Conservation (phyloP, 2,329 filamentous ascomycete species). For the Hirsutella minnesotensis region DNA sequence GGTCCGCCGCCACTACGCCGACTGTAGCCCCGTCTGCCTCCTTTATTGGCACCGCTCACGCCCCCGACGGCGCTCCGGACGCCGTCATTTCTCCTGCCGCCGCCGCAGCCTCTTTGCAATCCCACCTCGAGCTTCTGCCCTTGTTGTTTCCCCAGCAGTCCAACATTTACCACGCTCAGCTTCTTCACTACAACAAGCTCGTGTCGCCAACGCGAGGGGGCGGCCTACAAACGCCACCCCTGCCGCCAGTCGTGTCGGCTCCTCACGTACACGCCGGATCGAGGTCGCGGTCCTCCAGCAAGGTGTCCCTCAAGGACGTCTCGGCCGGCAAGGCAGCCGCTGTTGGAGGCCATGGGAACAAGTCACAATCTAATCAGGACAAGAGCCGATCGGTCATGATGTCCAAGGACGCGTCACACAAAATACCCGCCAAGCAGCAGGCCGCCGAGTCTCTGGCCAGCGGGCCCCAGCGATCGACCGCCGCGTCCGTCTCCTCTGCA, state of each 20-base stretch:
- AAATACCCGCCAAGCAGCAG: slow-evolving; percentile 40
- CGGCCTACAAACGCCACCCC: slow-evolving; percentile 43
- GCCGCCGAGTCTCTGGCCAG: slow-evolving; percentile 17
- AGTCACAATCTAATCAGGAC: slow-evolving; percentile 40
- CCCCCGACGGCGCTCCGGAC: slow-evolving; percentile 20
- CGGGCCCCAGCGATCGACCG: slow-evolving; percentile 16
- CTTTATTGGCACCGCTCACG: slow-evolving; percentile 14
- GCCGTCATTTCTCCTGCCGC: slow-evolving; percentile 9
- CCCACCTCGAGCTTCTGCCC: slow-evolving; percentile 41
- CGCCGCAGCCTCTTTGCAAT: slow-evolving; percentile 20
- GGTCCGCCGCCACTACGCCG: slow-evolving; percentile 17
- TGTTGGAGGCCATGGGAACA: slow-evolving; percentile 54
- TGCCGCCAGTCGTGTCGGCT: slow-evolving; percentile 42
- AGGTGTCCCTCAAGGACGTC: slow-evolving; percentile 44
- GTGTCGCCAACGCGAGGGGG: slow-evolving; percentile 45
- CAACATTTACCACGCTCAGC: slow-evolving; percentile 48
- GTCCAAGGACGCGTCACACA: slow-evolving; percentile 39
- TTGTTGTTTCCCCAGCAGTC: slow-evolving; percentile 47
- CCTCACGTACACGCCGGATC: slow-evolving; percentile 44
- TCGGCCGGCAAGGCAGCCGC: slow-evolving; percentile 31
- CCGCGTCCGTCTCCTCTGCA: slow-evolving; percentile 12
- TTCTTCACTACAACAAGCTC: slow-evolving; percentile 54
- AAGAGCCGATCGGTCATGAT: slow-evolving; percentile 53
- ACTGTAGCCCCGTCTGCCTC: slow-evolving; percentile 12
- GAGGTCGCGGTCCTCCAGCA: slow-evolving; percentile 47